Percentiles rank a stretch among this genome's conserved stretches.
Conservation (phyloP, 2,329 filamentous ascomycete species). For the Colletotrichum sp. region DNA sequence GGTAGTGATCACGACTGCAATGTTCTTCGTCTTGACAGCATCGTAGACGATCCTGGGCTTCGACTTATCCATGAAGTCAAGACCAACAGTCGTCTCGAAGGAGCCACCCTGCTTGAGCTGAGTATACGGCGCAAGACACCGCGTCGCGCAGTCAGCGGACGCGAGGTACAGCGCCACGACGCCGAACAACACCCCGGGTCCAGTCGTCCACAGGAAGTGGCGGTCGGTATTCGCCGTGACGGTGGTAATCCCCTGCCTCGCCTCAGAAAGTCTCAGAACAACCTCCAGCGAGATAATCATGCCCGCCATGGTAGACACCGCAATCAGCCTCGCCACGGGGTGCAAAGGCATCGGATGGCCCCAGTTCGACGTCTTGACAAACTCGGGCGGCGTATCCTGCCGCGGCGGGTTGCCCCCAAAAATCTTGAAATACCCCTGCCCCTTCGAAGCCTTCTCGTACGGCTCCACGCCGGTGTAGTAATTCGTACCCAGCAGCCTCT, state of each 20-base stretch:
- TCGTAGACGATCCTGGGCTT: constrained; percentile 29
- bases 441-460: constrained; percentile 33
- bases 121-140: constrained; percentile 37
- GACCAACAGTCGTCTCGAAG: constrained; percentile 32
- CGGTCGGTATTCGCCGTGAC: constrained; percentile 28
- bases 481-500: constrained; percentile 29
- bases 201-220: constrained; percentile 40
- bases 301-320: constrained; percentile 29
- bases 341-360: constrained; percentile 35
- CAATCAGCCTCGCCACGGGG: constrained; percentile 29
- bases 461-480: constrained; percentile 40
- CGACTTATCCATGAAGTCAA: constrained; percentile 37
- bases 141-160: constrained; percentile 34
- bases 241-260: constrained; percentile 33
- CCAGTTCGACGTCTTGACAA: constrained; percentile 26
- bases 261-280: constrained; percentile 33
- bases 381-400: constrained; percentile 14
- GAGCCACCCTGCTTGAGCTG: constrained; percentile 30
- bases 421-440: constrained; percentile 29
- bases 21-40: constrained; percentile 29
- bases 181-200: constrained; percentile 33
- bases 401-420: constrained; percentile 20
- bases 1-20: constrained; percentile 31
- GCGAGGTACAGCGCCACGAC: constrained; percentile 34
- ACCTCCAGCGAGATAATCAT: constrained; percentile 40